A percentile compares a stretch with the other conserved stretches of the same genome.
Conservation (phyloP, 2,329 filamentous ascomycete species). For the Periconia sp. region DNA sequence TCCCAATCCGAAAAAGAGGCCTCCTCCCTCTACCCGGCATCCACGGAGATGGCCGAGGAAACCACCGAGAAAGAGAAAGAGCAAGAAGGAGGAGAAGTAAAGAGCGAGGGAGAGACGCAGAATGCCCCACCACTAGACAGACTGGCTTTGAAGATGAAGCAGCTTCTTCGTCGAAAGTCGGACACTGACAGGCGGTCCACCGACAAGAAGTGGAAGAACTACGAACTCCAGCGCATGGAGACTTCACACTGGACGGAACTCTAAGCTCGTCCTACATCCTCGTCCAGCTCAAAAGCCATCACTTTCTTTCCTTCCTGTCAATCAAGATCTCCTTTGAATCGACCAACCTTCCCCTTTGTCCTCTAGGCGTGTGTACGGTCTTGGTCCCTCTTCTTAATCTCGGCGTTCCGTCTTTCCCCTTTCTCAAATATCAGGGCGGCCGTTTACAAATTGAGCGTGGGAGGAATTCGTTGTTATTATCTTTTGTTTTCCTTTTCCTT, state of each 20-base stretch:
- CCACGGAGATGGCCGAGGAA: slow-evolving; percentile 5
- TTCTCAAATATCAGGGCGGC: background rate
- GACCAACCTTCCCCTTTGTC: too few relatives aligned
- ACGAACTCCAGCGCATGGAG: slow-evolving; percentile 34
- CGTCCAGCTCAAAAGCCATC: too few relatives aligned
- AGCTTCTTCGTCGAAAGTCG: slow-evolving; percentile 28
- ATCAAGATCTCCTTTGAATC: too few relatives aligned
- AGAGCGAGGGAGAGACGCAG: slow-evolving; percentile 15
- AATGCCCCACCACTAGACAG: slow-evolving; percentile 26
- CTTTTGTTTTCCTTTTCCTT: too few relatives aligned
- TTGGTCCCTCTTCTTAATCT: background rate
- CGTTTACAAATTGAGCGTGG: background rate
- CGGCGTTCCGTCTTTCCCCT: background rate
- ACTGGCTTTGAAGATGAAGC: slow-evolving; percentile 34
- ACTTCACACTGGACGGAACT: slow-evolving; percentile 42
- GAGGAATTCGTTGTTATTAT: background rate
- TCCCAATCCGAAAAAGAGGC: slow-evolving; percentile 16
- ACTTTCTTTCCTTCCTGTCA: too few relatives aligned
- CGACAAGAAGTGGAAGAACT: slow-evolving; percentile 30
- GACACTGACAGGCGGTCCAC: slow-evolving; percentile 19
- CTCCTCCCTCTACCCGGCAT: background rate
- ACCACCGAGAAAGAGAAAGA: slow-evolving; percentile 12
- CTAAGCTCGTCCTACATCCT: slow-evolving; percentile 9
- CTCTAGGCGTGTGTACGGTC: background rate
- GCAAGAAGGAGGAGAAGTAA: background rate